Evolutionary conservation across 2,329 filamentous ascomycete species (phyloP).

Genomic region (Botryotinia narcissicola): DNA sequence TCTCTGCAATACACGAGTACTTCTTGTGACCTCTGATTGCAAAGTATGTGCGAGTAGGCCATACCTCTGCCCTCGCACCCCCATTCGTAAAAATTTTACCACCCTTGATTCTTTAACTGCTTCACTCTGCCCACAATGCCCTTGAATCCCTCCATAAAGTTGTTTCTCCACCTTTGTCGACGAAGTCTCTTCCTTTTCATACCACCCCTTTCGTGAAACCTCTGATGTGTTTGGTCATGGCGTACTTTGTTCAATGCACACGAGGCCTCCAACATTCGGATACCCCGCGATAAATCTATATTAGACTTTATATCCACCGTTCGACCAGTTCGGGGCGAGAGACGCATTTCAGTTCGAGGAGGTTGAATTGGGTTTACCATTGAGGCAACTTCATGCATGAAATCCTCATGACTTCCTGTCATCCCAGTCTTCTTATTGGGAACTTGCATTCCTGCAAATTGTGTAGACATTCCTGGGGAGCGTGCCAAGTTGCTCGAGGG

Average conservation of each 20-base stretch:
- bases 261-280: slow-evolving; percentile 42
- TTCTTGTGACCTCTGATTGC: background rate
- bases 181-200: slow-evolving; percentile 73
- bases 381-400: background rate
- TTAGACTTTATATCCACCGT: slow-evolving; percentile 25
- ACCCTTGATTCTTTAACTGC: slow-evolving; percentile 73
- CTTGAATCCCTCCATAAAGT: slow-evolving; percentile 68
- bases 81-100: slow-evolving; percentile 51
- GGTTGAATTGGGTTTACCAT: background rate
- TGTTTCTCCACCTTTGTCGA: slow-evolving; percentile 65
- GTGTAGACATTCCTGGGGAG: background rate
- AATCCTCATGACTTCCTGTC: background rate
- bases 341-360: slow-evolving; percentile 23
- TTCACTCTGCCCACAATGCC: slow-evolving; percentile 62
- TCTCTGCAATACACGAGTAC: background rate
- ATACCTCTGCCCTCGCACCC: slow-evolving; percentile 18
- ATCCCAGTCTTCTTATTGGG: background rate
- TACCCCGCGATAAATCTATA: slow-evolving; percentile 33
- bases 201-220: slow-evolving; percentile 72
- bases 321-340: slow-evolving; percentile 34
- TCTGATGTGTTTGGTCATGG: slow-evolving; percentile 56
- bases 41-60: slow-evolving; percentile 17
- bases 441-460: background rate
- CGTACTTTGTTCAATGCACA: slow-evolving; percentile 57
- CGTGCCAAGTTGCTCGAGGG: background rate